Conservation (phyloP, 257 asterid genomes). For the Ajuga chamaepitys region DNA sequence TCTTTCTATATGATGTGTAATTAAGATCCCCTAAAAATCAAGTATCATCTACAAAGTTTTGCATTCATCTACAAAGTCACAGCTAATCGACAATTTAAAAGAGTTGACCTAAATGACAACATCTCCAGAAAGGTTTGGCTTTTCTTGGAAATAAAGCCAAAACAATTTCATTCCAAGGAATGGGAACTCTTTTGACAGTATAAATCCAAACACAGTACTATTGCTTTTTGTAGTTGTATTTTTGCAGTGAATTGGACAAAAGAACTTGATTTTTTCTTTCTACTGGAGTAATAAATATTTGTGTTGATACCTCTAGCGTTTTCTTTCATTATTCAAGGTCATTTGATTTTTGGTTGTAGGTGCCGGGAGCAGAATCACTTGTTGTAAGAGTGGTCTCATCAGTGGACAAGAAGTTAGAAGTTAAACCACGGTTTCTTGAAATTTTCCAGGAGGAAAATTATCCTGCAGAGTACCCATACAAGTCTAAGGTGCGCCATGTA, state of each 20-base stretch:
- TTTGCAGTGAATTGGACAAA: too few species aligned
- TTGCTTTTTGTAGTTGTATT: not conserved
- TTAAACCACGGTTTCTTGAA: slow-evolving; percentile 86
- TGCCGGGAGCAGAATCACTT: slow-evolving; percentile 94
- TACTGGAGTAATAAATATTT: not conserved
- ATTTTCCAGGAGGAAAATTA: slow-evolving; percentile 88
- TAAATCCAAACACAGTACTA: not conserved
- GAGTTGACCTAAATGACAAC: too few species aligned
- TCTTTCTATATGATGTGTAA: too few species aligned
- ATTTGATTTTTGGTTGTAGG: slow-evolving; percentile 31
- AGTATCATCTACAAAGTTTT: too few species aligned
- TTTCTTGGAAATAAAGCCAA: too few species aligned
- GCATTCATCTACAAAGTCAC: too few species aligned
- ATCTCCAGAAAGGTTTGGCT: too few species aligned
- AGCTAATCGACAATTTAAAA: too few species aligned
- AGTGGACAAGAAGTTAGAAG: slow-evolving; percentile 96
- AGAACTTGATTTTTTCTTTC: not conserved
- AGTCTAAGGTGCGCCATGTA: slow-evolving; percentile 70
- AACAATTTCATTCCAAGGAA: not conserved
- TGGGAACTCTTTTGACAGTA: not conserved
- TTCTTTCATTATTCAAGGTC: not conserved
- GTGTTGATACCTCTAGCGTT: not conserved
- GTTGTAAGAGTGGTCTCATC: slow-evolving; percentile 95
- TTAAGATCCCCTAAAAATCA: too few species aligned
- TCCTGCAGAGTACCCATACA: slow-evolving; percentile 79